Conservation (phyloP, 768 basidiomycete genomes). For the Pleurotus eryngii region DNA sequence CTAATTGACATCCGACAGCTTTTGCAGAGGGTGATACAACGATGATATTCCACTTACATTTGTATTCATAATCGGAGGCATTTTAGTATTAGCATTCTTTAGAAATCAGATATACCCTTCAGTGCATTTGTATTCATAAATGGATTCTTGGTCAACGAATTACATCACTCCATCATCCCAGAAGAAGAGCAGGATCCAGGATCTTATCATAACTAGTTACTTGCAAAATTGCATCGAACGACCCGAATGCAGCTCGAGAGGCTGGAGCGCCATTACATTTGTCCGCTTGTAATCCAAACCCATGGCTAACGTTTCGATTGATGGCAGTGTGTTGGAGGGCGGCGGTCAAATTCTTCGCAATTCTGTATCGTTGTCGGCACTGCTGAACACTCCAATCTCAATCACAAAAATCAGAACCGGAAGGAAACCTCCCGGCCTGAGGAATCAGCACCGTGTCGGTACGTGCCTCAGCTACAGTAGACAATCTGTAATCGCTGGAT, state of each 20-base stretch:
- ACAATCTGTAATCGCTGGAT: not conserved
- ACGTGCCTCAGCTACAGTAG: slow-evolving; percentile 9
- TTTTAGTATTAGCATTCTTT: not conserved
- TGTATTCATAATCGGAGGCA: not conserved
- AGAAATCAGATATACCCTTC: slow-evolving; percentile 3
- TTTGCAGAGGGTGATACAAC: not conserved
- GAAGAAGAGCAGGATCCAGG: too few species aligned
- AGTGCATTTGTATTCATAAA: slow-evolving; percentile 6
- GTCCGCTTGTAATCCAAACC: not conserved
- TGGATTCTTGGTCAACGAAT: not conserved
- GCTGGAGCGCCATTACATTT: not conserved
- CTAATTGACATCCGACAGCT: not conserved
- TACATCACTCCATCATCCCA: too few species aligned
- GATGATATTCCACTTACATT: not conserved
- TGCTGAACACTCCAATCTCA: slow-evolving; percentile 56
- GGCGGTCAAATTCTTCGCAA: slow-evolving; percentile 78
- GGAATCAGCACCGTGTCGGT: slow-evolving; percentile 73
- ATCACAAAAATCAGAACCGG: slow-evolving; percentile 60
- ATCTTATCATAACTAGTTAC: too few species aligned
- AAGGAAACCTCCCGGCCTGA: slow-evolving; percentile 62
- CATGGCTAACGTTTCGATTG: slow-evolving; percentile 23
- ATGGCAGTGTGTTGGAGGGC: slow-evolving; percentile 52
- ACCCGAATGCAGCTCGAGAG: not conserved
- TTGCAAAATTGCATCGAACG: not conserved
- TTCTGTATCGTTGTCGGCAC: slow-evolving; percentile 59